Evolutionary conservation across 2,329 filamentous ascomycete genomes (phyloP).

Genomic region (Myriosclerotinia duriaeana): DNA sequence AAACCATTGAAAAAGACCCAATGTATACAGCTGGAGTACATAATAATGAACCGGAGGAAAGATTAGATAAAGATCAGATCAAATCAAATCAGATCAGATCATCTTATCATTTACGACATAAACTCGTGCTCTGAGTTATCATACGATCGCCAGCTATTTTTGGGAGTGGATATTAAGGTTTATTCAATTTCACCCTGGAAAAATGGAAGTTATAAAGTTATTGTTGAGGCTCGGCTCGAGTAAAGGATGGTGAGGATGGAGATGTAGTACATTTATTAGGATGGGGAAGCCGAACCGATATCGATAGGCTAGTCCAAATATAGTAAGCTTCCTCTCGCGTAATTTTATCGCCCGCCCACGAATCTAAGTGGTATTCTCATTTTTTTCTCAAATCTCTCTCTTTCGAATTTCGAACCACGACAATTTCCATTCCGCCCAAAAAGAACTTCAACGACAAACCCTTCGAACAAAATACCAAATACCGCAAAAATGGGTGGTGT

Average conservation of each 20-base stretch:
- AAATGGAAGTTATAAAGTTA: too few species aligned
- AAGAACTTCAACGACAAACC: slow-evolving; percentile 27
- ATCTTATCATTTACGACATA: neutral
- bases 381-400: neutral
- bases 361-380: slow-evolving; percentile 8
- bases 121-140: too few species aligned
- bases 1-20: too few species aligned
- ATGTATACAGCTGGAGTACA: too few species aligned
- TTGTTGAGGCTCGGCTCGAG: too few species aligned
- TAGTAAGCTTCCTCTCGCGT: slow-evolving; percentile 10
- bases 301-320: neutral
- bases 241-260: too few species aligned
- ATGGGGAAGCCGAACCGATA: neutral
- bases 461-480: slow-evolving; percentile 33
- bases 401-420: slow-evolving; percentile 22
- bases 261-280: too few species aligned
- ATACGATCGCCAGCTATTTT: neutral
- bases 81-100: too few species aligned
- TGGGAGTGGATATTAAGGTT: neutral
- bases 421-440: slow-evolving; percentile 21
- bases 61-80: too few species aligned
- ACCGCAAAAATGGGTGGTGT: slow-evolving; percentile 79
- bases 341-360: slow-evolving; percentile 17
- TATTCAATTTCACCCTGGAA: too few species aligned
- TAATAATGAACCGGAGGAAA: too few species aligned